These are phyloP conservation scores for Fusarium dimerum DNA, from an alignment of 2,329 filamentous ascomycete species.

Conservation along the genomic window DNA sequence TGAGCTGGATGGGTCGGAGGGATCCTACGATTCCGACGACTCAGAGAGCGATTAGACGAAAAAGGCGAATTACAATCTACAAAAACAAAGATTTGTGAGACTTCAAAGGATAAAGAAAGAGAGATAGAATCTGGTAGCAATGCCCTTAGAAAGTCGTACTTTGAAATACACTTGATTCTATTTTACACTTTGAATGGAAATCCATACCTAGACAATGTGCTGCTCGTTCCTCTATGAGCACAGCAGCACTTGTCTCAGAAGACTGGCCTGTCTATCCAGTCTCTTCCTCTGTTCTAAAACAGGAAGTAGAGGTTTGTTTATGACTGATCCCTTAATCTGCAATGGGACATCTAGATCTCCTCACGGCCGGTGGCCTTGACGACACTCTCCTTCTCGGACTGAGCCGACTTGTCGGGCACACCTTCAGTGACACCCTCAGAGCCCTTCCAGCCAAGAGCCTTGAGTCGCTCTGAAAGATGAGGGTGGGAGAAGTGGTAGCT, in stretches of 20 bases:
- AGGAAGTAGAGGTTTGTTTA: not conserved
- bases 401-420: slow-evolving; percentile 40
- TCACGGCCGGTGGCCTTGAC: slow-evolving; percentile 76
- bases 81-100: slow-evolving; percentile 30
- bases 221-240: slow-evolving; percentile 6
- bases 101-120: slow-evolving; percentile 30
- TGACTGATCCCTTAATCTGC: slow-evolving; percentile 3
- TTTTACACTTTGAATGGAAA: slow-evolving; percentile 21
- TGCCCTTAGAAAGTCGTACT: slow-evolving; percentile 16
- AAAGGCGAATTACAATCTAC: not conserved
- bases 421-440: slow-evolving; percentile 45
- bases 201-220: slow-evolving; percentile 14
- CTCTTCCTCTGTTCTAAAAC: not conserved
- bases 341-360: slow-evolving; percentile 53
- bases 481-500: slow-evolving; percentile 99
- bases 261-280: not conserved
- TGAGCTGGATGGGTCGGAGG: slow-evolving; percentile 33
- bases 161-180: slow-evolving; percentile 14
- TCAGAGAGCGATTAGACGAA: slow-evolving; percentile 29
- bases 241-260: slow-evolving; percentile 8
- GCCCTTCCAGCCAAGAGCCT: slow-evolving; percentile 85
- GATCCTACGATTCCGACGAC: slow-evolving; percentile 32
- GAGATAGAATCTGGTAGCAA: slow-evolving; percentile 14
- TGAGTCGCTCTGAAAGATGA: slow-evolving; percentile 89
- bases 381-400: slow-evolving; percentile 43